A percentile compares a stretch with the other conserved stretches of the same genome.
These are phyloP conservation scores for Pelargonium exstipulatum DNA, from an alignment of 441 rosid species.

Conservation along the genomic window DNA sequence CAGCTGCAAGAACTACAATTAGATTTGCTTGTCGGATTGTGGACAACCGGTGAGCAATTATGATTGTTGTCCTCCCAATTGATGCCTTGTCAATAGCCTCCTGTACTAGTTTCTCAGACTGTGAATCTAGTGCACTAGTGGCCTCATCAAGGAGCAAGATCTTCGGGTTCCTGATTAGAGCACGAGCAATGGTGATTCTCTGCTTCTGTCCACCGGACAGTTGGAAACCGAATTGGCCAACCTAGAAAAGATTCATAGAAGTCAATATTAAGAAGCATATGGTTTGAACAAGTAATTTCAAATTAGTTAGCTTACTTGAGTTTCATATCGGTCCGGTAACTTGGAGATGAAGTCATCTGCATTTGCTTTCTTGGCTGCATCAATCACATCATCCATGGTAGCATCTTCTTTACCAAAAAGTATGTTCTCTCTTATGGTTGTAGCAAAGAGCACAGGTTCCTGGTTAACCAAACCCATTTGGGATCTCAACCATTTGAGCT, in stretches of 20 bases:
- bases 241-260: constrained; percentile 29
- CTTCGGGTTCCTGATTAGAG: constrained; percentile 55
- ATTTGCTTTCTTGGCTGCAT: constrained; percentile 54
- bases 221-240: constrained; percentile 64
- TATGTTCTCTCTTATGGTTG: constrained; percentile 57
- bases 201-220: constrained; percentile 74
- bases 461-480: constrained; percentile 70
- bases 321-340: constrained; percentile 60
- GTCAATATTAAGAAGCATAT: neutral
- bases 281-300: neutral
- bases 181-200: constrained; percentile 64
- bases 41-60: constrained; percentile 59
- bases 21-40: constrained; percentile 43
- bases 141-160: constrained; percentile 66
- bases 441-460: constrained; percentile 64
- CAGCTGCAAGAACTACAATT: constrained; percentile 48
- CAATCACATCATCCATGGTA: constrained; percentile 46
- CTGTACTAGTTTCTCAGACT: constrained; percentile 56
- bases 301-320: constrained; percentile 39
- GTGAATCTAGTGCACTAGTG: constrained; percentile 61
- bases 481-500: constrained; percentile 62
- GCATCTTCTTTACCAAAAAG: constrained; percentile 63
- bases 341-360: constrained; percentile 64
- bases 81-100: constrained; percentile 60
- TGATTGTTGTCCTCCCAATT: constrained; percentile 51